These are phyloP conservation scores for Aureobasidium sp. DNA, from an alignment of 2,329 filamentous ascomycete genomes.

Conservation along the genomic window DNA sequence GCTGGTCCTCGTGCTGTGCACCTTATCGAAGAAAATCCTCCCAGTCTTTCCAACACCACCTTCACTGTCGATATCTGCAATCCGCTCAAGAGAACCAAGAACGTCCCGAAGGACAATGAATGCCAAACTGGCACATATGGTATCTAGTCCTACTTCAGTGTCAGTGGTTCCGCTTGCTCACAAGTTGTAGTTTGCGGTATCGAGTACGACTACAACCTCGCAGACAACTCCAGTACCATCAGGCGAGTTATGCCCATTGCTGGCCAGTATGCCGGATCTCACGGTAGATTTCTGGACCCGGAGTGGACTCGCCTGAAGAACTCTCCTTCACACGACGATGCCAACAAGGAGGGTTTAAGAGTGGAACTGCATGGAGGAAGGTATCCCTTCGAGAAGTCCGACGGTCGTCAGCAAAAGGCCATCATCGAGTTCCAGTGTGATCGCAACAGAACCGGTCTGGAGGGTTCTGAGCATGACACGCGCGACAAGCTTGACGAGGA, in stretches of 20 bases:
- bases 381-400: conserved; percentile 42
- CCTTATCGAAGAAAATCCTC: conserved; percentile 39
- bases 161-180: neutral
- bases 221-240: conserved; percentile 42
- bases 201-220: conserved; percentile 46
- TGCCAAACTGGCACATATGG: conserved; percentile 64
- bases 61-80: conserved; percentile 74
- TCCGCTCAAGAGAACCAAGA: conserved; percentile 54
- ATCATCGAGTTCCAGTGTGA: conserved; percentile 84
- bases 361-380: conserved; percentile 57
- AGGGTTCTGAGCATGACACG: conserved; percentile 54
- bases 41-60: conserved; percentile 60
- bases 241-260: conserved; percentile 62
- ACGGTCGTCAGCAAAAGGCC: conserved; percentile 56
- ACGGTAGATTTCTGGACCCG: conserved; percentile 55
- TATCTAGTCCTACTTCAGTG: conserved; percentile 30
- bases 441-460: conserved; percentile 59
- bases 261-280: conserved; percentile 55
- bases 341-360: conserved; percentile 62
- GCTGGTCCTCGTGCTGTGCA: conserved; percentile 62
- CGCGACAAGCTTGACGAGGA: conserved; percentile 47
- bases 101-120: conserved; percentile 46
- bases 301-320: conserved; percentile 58
- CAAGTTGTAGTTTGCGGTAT: conserved; percentile 62
- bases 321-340: conserved; percentile 56